Evolutionary conservation across 176 grass and related monocot species (phyloP), one percentile per base, ranked within the genome.

Genomic region (Juncus inflexus): DNA sequence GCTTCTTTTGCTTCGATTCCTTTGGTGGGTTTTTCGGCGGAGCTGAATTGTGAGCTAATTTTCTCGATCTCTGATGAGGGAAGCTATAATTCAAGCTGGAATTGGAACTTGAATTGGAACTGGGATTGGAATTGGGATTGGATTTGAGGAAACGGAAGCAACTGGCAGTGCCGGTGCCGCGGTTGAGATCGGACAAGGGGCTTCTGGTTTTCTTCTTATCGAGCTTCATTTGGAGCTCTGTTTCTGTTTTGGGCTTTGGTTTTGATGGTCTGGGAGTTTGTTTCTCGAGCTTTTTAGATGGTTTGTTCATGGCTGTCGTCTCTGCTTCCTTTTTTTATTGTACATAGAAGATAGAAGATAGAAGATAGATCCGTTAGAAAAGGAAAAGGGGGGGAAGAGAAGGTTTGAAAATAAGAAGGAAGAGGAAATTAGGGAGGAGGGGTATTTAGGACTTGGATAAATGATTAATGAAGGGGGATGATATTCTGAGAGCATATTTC

Each of bases 81-180:
- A 58, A 36, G 12, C 42, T 38, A 47, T 16, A 54, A 58, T 40
- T 61, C 4, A 57, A 39, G 41, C 56, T 55, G 7, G 15, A 64
- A 52, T 42, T 59, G 50, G 55, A 65, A 39, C 63, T 45, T 12
- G 77, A 73, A 37, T 60, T 60, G 40, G 77, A 76, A 15, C 58
- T 57, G 58, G 84, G 79, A 1, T 52, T 37, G 4, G 72, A 35
- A 57, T 57, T 62, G 7, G 83, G 81, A 4, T 51, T 74, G 3
- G 82, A 14, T 40, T 86, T 74, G 14, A 90, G 61, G 66, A 87
- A 87, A 43, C 72, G 55, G 55, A 95, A 95, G 64, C 86, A 86
- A 0, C 83, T 80, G 10, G 64, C 9, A 7, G 76, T 63, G 37
- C 67, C 55, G 37, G 70, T 62, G 19, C 67, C 64, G 42, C 77